Evolutionary conservation across 306 rosid genomes (phyloP).

Genomic region (Vicia villosa): DNA sequence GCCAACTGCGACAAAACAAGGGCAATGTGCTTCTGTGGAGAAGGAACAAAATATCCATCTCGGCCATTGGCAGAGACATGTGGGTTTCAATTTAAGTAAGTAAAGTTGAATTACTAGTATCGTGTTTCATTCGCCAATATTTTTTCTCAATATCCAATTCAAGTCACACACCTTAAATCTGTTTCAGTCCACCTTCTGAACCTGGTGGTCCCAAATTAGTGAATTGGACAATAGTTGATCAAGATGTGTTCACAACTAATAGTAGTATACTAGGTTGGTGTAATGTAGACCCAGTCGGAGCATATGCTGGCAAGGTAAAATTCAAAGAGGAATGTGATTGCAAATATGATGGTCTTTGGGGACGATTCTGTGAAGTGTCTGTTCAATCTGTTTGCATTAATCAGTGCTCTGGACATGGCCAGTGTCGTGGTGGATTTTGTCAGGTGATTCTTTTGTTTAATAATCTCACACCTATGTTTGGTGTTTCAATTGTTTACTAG

Average conservation of each 20-base stretch:
- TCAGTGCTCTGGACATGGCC: constrained; percentile 87
- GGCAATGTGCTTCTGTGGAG: constrained; percentile 99
- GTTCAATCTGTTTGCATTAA: constrained; percentile 78
- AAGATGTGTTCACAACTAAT: constrained; percentile 77
- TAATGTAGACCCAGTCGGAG: constrained; percentile 89
- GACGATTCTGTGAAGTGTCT: constrained; percentile 78
- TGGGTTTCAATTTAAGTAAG: constrained; percentile 83
- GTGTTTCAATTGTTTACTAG: constrained; percentile 29
- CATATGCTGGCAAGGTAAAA: constrained; percentile 66
- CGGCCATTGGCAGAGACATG: constrained; percentile 95
- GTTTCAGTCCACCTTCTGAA: constrained; percentile 64
- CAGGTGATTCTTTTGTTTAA: constrained; percentile 54
- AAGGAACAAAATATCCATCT: constrained; percentile 90
- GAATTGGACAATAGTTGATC: constrained; percentile 79
- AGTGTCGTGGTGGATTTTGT: constrained; percentile 91
- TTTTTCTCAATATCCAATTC: constrained; percentile 2
- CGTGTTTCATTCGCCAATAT: constrained; percentile 31
- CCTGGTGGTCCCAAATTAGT: constrained; percentile 61
- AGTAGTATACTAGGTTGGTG: constrained; percentile 85
- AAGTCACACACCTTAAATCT: constrained; percentile 34
- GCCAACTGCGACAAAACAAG: constrained; percentile 83
- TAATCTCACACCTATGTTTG: constrained; percentile 10
- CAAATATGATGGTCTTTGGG: constrained; percentile 76
- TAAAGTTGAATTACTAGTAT: constrained; percentile 29
- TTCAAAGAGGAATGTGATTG: constrained; percentile 90